Evolutionary conservation across 2,329 filamentous ascomycete species (phyloP).

Genomic region (Cercospora nicotianae): DNA sequence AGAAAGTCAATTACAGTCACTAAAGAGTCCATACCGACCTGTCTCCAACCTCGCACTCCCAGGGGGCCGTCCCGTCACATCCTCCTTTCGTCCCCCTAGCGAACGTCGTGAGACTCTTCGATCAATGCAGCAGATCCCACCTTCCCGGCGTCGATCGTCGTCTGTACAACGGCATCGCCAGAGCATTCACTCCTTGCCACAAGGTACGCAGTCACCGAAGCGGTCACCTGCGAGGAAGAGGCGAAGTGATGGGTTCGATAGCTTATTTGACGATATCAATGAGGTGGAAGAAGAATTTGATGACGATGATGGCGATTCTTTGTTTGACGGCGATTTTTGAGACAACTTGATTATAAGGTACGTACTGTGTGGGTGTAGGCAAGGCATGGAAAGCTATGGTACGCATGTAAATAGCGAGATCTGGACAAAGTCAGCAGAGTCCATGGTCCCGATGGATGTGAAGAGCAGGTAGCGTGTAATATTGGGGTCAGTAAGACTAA

Average conservation of each 20-base stretch:
- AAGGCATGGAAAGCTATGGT: not conserved
- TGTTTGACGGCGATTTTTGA: not conserved
- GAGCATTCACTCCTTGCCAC: not conserved
- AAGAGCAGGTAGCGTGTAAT: not conserved
- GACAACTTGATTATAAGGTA: not conserved
- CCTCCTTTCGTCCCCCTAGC: not conserved
- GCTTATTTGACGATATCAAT: not conserved
- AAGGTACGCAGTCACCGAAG: not conserved
- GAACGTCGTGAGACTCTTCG: not conserved
- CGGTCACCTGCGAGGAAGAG: not conserved
- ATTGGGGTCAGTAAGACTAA: constrained; percentile 9
- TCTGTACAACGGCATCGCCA: not conserved
- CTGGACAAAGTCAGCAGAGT: not conserved
- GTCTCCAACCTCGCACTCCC: not conserved
- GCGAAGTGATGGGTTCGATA: not conserved
- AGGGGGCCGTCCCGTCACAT: not conserved
- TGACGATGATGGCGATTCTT: not conserved
- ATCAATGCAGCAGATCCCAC: not conserved
- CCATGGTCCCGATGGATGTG: not conserved
- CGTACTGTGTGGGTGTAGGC: no score
- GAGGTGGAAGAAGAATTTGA: not conserved
- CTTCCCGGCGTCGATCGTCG: not conserved
- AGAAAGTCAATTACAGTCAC: not conserved
- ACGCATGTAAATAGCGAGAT: not conserved
- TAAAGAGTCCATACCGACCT: not conserved